These are phyloP conservation scores for Phytophthora melonis DNA, from an alignment of 352 stramenopile species.

Conservation along the genomic window DNA sequence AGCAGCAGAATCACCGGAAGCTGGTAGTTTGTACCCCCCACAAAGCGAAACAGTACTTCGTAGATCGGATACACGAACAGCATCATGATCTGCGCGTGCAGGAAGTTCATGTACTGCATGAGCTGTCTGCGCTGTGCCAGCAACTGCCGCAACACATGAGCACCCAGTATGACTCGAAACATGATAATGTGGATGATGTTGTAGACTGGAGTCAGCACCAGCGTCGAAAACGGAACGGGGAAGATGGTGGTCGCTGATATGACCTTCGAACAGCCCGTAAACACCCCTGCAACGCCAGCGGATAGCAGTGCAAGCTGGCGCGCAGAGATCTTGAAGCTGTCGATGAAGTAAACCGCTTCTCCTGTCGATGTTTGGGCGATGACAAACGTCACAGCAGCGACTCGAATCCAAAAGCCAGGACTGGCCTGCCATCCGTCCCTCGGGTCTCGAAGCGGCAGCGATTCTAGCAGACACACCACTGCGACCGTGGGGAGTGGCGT, in stretches of 20 bases:
- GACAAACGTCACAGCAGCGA: neutral
- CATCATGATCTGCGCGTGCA: conserved; percentile 21
- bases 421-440: conserved; percentile 22
- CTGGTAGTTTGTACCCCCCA: conserved; percentile 16
- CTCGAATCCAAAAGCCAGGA: conserved; percentile 34
- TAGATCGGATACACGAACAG: conserved; percentile 35
- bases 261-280: neutral
- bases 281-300: neutral
- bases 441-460: conserved; percentile 31
- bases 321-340: conserved; percentile 9
- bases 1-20: conserved; percentile 1
- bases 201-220: conserved; percentile 24
- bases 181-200: conserved; percentile 26
- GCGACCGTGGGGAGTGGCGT: conserved; percentile 20
- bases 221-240: conserved; percentile 17
- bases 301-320: conserved; percentile 12
- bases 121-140: conserved; percentile 9
- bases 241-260: conserved; percentile 16
- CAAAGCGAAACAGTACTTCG: conserved; percentile 22
- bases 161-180: conserved; percentile 25
- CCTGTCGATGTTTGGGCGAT: conserved; percentile 2
- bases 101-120: conserved; percentile 24
- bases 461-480: conserved; percentile 23
- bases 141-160: conserved; percentile 1
- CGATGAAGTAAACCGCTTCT: conserved; percentile 9